Conservation (phyloP, 306 rosid species). For the Acmispon strigosus region DNA sequence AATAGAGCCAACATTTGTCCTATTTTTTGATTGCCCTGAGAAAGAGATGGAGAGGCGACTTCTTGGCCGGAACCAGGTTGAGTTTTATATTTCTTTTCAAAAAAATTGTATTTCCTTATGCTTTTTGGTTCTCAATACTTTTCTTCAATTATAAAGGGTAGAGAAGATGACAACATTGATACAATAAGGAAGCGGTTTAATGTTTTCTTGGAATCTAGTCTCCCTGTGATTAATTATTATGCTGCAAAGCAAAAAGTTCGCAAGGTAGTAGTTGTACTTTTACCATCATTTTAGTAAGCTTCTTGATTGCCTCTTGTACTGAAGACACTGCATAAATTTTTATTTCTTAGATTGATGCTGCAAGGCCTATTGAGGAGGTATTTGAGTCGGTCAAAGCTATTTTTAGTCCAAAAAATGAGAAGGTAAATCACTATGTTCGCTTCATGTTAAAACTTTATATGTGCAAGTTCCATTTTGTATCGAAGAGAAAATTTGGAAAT, state of each 20-base stretch:
- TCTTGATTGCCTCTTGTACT: slow-evolving; percentile 11
- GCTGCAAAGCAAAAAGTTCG: slow-evolving; percentile 70
- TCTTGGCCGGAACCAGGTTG: slow-evolving; percentile 80
- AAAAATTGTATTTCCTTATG: neutral
- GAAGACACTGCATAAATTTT: neutral
- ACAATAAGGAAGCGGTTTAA: slow-evolving; percentile 91
- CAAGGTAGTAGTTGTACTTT: slow-evolving; percentile 48
- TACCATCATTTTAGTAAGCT: neutral
- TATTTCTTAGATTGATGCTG: slow-evolving; percentile 71
- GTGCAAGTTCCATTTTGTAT: slow-evolving; percentile 30
- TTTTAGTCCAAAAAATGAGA: slow-evolving; percentile 68
- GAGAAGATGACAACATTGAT: slow-evolving; percentile 94
- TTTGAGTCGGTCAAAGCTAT: slow-evolving; percentile 72
- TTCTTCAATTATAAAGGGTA: slow-evolving; percentile 53
- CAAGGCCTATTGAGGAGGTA: slow-evolving; percentile 73
- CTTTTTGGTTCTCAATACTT: neutral
- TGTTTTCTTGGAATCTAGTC: slow-evolving; percentile 88
- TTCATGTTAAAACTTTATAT: slow-evolving; percentile 33
- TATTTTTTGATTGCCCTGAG: slow-evolving; percentile 81
- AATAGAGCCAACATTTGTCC: slow-evolving; percentile 77
- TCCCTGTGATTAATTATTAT: slow-evolving; percentile 75
- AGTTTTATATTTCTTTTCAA: neutral
- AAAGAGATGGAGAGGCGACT: slow-evolving; percentile 95
- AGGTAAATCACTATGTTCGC: slow-evolving; percentile 56
- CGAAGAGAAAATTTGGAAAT: slow-evolving; percentile 26